Conservation (phyloP, 331 rosid genomes). For the Malus hybrid region DNA sequence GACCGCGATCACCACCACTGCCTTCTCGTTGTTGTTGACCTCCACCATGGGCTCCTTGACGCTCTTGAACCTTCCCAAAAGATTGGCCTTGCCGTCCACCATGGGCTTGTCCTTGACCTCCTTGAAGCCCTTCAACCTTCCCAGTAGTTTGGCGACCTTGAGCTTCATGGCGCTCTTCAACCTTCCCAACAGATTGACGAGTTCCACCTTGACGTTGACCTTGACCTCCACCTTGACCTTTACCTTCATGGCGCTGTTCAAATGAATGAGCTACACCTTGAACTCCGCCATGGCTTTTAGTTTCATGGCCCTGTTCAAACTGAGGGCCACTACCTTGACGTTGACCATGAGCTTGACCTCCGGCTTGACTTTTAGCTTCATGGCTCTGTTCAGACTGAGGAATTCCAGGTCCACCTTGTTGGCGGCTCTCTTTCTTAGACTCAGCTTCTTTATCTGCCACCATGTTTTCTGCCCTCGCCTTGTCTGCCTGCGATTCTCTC, state of each 20-base stretch:
- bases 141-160: background rate
- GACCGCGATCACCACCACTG: background rate
- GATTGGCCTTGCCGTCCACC: background rate
- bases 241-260: background rate
- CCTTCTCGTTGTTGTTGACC: background rate
- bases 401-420: background rate
- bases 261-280: background rate
- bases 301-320: background rate
- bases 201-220: background rate
- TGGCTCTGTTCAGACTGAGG: background rate
- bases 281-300: background rate
- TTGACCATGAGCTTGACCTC: background rate
- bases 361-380: background rate
- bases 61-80: background rate
- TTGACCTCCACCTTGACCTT: background rate
- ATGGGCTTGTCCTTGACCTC: background rate
- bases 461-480: conserved; percentile 8
- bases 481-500: conserved; percentile 17
- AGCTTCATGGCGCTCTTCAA: background rate
- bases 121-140: background rate
- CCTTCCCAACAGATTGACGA: background rate
- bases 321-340: background rate
- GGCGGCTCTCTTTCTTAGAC: background rate
- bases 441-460: conserved; percentile 13
- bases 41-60: background rate